Evolutionary conservation across 306 rosid species (phyloP).

Genomic region (Vigna mungo): DNA sequence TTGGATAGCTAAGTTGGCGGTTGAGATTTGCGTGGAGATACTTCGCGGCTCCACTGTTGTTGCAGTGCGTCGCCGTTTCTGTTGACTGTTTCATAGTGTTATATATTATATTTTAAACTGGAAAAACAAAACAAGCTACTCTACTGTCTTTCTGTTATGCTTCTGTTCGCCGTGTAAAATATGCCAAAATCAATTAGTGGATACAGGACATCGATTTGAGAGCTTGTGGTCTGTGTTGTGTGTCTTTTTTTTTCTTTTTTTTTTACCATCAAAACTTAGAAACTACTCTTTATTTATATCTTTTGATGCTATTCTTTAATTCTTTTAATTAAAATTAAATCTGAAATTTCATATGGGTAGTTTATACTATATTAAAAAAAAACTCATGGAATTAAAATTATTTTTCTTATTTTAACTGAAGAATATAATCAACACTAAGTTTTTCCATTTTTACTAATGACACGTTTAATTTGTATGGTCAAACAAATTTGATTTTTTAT

Average conservation of each 20-base stretch:
- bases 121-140: not conserved
- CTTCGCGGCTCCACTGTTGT: not conserved
- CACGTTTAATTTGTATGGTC: too few species aligned
- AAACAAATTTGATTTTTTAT: too few species aligned
- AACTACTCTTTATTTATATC: not conserved
- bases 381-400: not conserved
- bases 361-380: too few species aligned
- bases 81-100: slow-evolving; percentile 13
- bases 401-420: too few species aligned
- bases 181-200: slow-evolving; percentile 18
- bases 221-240: not conserved
- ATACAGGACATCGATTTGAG: slow-evolving; percentile 6
- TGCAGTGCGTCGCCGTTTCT: not conserved
- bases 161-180: slow-evolving; percentile 15
- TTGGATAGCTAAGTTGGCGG: not conserved
- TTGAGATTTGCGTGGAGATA: slow-evolving; percentile 12
- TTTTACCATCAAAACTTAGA: not conserved
- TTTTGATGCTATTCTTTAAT: too few species aligned
- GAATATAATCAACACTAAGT: too few species aligned
- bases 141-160: not conserved
- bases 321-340: too few species aligned
- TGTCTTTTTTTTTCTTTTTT: not conserved
- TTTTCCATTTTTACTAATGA: too few species aligned
- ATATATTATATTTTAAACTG: not conserved
- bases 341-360: not conserved